Evolutionary conservation across 495 filamentous ascomycete genomes (phyloP).

Genomic region (Xylaria sp.): DNA sequence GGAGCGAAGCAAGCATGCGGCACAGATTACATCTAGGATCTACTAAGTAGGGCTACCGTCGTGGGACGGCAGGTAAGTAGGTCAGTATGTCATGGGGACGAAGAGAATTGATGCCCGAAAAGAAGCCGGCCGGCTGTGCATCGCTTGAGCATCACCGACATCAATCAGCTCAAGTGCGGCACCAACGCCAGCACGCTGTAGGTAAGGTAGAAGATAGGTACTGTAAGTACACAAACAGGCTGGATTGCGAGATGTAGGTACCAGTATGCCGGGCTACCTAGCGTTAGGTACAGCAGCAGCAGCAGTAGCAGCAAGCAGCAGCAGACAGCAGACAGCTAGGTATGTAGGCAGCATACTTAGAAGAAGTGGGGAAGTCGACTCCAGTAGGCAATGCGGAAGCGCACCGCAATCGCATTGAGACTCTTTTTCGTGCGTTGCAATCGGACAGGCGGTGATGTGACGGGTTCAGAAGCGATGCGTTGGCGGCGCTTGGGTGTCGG

Average conservation of each 20-base stretch:
- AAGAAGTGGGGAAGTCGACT: conserved; percentile 11
- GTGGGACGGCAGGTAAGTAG: conserved; percentile 21
- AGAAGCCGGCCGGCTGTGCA: conserved; percentile 25
- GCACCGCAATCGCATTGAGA: conserved; percentile 17
- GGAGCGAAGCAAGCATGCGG: conserved; percentile 20
- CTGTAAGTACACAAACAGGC: not conserved
- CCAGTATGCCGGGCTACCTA: conserved; percentile 4
- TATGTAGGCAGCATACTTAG: conserved; percentile 11
- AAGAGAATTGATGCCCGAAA: conserved; percentile 27
- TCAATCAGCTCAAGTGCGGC: conserved; percentile 8
- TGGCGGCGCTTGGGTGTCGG: conserved; percentile 29
- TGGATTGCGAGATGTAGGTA: conserved; percentile 4
- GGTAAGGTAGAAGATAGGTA: not conserved
- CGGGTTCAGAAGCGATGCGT: conserved; percentile 27
- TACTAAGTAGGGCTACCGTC: conserved; percentile 16
- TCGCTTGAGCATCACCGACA: conserved; percentile 17
- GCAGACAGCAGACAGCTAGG: conserved; percentile 1
- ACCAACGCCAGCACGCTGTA: not conserved
- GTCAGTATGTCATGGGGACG: conserved; percentile 29
- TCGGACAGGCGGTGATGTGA: conserved; percentile 28
- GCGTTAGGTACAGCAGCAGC: not conserved
- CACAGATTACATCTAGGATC: conserved; percentile 17
- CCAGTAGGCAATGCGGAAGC: conserved; percentile 19
- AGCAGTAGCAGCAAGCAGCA: no score
- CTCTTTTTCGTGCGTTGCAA: conserved; percentile 24